A percentile compares a stretch with the other conserved stretches of the same genome.
Evolutionary conservation across 371 early-diverging fungal genomes (phyloP).

Genomic region (Sanchytrium tribonematis): DNA sequence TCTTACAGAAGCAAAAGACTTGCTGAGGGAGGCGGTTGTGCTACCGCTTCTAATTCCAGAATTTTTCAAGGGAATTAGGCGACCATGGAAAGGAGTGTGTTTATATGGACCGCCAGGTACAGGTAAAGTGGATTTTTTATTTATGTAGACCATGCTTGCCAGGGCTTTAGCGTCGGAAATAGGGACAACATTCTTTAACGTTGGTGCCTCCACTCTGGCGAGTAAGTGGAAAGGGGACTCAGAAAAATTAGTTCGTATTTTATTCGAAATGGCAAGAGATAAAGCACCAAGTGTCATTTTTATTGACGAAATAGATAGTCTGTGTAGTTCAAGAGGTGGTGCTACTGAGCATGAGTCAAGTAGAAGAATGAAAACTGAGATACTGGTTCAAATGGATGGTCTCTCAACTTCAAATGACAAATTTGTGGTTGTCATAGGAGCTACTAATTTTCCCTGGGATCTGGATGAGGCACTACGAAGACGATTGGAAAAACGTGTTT

Average conservation of each 20-base stretch:
- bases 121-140: too few species aligned
- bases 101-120: constrained; percentile 97
- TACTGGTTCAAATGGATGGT: constrained; percentile 92
- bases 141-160: constrained; percentile 82
- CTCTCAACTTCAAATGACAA: constrained; percentile 13
- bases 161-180: constrained; percentile 92
- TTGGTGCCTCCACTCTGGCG: constrained; percentile 78
- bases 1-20: constrained; percentile 19
- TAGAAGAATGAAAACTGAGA: constrained; percentile 76
- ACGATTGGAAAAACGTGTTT: constrained; percentile 84
- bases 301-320: constrained; percentile 91
- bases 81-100: constrained; percentile 88
- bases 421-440: constrained; percentile 63
- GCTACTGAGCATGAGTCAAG: constrained; percentile 72
- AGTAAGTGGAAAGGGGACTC: constrained; percentile 94
- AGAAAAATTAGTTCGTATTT: constrained; percentile 34
- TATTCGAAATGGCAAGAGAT: constrained; percentile 78
- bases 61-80: constrained; percentile 23
- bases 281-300: constrained; percentile 79
- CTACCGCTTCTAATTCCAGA: constrained; percentile 29
- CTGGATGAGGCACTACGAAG: constrained; percentile 72
- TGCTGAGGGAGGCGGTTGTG: constrained; percentile 27
- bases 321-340: constrained; percentile 74
- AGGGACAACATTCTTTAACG: constrained; percentile 72
- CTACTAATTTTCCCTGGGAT: constrained; percentile 91